These are phyloP conservation scores for Phytophthora sp. DNA, from an alignment of 352 stramenopile species.

Conservation along the genomic window DNA sequence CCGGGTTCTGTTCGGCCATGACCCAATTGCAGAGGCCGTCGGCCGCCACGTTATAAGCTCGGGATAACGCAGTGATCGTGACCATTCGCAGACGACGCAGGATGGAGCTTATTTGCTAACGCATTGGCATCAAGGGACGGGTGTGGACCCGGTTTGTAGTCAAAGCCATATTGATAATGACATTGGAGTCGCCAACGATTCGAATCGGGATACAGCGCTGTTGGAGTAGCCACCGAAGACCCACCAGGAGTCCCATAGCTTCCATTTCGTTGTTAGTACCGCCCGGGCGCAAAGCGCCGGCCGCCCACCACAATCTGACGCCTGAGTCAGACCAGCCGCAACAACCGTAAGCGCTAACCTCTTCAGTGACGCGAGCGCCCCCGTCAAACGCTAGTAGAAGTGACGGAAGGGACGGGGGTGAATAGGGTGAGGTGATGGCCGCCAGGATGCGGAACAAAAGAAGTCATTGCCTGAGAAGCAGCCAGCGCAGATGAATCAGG, in stretches of 20 bases:
- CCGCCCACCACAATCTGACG: conserved; percentile 11
- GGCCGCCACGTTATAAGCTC: background rate
- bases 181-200: conserved; percentile 21
- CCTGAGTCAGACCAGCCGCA: conserved; percentile 13
- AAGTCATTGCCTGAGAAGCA: too few relatives aligned
- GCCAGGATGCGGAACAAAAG: too few relatives aligned
- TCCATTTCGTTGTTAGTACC: conserved; percentile 40
- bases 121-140: background rate
- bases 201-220: background rate
- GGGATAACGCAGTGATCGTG: background rate
- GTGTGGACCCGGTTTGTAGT: background rate
- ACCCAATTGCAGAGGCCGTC: background rate
- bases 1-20: background rate
- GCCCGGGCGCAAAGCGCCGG: background rate
- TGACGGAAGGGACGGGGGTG: too few relatives aligned
- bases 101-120: background rate
- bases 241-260: conserved; percentile 23
- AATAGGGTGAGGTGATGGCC: too few relatives aligned
- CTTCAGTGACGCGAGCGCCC: background rate
- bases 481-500: too few relatives aligned
- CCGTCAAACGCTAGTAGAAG: background rate
- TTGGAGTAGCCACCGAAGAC: conserved; percentile 9
- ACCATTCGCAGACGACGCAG: too few relatives aligned
- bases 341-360: conserved; percentile 15
- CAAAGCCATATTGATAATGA: conserved; percentile 25